Evolutionary conservation across 768 basidiomycete genomes (phyloP).

Genomic region (Boletus insuetus): DNA sequence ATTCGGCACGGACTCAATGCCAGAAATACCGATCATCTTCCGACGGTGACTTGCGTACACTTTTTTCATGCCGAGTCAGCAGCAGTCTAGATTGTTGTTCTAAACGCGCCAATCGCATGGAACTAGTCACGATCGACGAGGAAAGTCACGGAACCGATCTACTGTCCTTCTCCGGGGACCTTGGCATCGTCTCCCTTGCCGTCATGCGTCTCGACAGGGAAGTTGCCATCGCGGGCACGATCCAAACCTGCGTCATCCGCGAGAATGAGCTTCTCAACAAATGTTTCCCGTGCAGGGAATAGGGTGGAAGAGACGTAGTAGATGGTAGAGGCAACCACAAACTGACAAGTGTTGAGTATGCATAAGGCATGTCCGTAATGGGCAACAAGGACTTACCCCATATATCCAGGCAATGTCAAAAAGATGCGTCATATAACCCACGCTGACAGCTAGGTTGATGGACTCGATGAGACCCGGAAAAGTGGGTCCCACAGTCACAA

Average conservation of each 20-base stretch:
- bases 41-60: slow-evolving; percentile 8
- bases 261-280: slow-evolving; percentile 24
- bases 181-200: not conserved
- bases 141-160: slow-evolving; percentile 4
- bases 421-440: slow-evolving; percentile 54
- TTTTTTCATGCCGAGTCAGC: not conserved
- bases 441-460: slow-evolving; percentile 62
- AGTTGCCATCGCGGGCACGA: not conserved
- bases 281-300: slow-evolving; percentile 27
- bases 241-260: slow-evolving; percentile 12
- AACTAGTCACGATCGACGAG: slow-evolving; percentile 5
- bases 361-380: not conserved
- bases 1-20: not conserved
- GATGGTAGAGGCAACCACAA: slow-evolving; percentile 21
- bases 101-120: not conserved
- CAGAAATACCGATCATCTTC: slow-evolving; percentile 10
- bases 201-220: not conserved
- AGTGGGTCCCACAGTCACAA: slow-evolving; percentile 67
- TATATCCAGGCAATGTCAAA: slow-evolving; percentile 78
- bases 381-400: slow-evolving; percentile 46
- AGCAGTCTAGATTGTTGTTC: not conserved
- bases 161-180: not conserved
- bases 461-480: slow-evolving; percentile 75
- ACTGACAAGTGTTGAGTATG: slow-evolving; percentile 10
- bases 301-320: slow-evolving; percentile 26